Conservation (phyloP, 805 yeast genomes). For the Yarrowia divulgata region DNA sequence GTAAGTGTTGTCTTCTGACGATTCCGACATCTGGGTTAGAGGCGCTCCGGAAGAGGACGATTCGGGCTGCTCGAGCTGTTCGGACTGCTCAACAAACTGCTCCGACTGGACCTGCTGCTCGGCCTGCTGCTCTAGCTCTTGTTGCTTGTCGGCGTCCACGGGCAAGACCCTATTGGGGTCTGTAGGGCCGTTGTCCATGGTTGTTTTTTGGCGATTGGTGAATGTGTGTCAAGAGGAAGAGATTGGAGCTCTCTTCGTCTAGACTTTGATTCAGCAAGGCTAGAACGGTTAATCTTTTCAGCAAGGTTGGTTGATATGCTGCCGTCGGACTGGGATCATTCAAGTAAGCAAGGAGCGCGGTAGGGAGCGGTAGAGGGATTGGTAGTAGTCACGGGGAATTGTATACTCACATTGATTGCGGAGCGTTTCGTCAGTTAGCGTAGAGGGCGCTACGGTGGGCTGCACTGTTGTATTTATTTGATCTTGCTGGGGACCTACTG, state of each 20-base stretch:
- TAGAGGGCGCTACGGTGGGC: slow-evolving; percentile 1
- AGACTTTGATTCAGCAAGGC: slow-evolving; percentile 25
- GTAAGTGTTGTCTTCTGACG: slow-evolving; percentile 32
- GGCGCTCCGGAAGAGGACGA: slow-evolving; percentile 4
- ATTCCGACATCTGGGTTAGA: slow-evolving; percentile 36
- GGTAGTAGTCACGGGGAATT: too few relatives aligned
- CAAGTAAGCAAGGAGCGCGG: background rate
- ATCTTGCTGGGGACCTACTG: slow-evolving; percentile 4
- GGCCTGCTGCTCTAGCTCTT: too few relatives aligned
- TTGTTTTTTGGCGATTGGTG: background rate
- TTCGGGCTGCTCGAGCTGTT: background rate
- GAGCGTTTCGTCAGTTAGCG: slow-evolving; percentile 12
- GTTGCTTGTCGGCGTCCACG: too few relatives aligned
- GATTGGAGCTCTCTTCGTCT: background rate
- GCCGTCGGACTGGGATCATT: background rate
- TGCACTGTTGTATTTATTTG: slow-evolving; percentile 17
- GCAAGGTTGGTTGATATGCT: slow-evolving; percentile 12
- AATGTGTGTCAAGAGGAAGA: background rate
- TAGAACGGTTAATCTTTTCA: slow-evolving; percentile 17
- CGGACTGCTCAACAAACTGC: too few relatives aligned
- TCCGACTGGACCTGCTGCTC: too few relatives aligned
- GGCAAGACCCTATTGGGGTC: background rate
- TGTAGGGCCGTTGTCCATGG: slow-evolving; percentile 10
- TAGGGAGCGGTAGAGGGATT: too few relatives aligned
- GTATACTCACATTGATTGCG: slow-evolving; percentile 19